A percentile compares a stretch with the other conserved stretches of the same genome.
These are phyloP conservation scores for Chaetomium fimeti DNA, from an alignment of 495 filamentous ascomycete genomes.

Conservation along the genomic window DNA sequence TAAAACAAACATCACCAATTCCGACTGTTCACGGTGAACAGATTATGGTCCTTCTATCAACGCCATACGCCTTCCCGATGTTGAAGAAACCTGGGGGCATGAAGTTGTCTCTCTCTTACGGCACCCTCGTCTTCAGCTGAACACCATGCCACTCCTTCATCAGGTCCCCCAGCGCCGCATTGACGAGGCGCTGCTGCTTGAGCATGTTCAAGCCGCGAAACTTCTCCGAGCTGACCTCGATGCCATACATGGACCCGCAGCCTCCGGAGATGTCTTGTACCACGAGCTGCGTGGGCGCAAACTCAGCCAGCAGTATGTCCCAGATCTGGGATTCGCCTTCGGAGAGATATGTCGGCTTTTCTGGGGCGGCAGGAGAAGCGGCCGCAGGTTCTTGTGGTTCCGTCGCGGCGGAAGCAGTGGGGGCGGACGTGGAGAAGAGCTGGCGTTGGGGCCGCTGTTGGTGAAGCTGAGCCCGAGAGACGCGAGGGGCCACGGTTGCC, in stretches of 20 bases:
- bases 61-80: conserved; percentile 3
- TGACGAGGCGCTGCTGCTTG: conserved; percentile 71
- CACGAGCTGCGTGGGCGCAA: conserved; percentile 47
- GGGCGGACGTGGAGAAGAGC: conserved; percentile 13
- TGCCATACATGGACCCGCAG: conserved; percentile 75
- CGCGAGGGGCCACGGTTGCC: background rate
- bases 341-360: conserved; percentile 45
- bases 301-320: conserved; percentile 44
- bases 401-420: conserved; percentile 11
- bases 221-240: conserved; percentile 63
- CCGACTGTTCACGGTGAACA: background rate
- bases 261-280: conserved; percentile 79
- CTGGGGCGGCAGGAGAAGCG: conserved; percentile 7
- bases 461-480: background rate
- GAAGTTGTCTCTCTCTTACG: conserved; percentile 20
- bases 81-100: background rate
- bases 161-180: conserved; percentile 63
- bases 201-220: conserved; percentile 66
- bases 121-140: conserved; percentile 62
- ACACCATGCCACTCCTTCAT: conserved; percentile 76
- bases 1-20: background rate
- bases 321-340: conserved; percentile 48
- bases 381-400: conserved; percentile 3
- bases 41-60: background rate
- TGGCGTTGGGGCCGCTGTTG: background rate